phyloP scores from a whole-genome alignment of 2,329 filamentous ascomycete species.

The Sphaerulina musiva region DNA sequence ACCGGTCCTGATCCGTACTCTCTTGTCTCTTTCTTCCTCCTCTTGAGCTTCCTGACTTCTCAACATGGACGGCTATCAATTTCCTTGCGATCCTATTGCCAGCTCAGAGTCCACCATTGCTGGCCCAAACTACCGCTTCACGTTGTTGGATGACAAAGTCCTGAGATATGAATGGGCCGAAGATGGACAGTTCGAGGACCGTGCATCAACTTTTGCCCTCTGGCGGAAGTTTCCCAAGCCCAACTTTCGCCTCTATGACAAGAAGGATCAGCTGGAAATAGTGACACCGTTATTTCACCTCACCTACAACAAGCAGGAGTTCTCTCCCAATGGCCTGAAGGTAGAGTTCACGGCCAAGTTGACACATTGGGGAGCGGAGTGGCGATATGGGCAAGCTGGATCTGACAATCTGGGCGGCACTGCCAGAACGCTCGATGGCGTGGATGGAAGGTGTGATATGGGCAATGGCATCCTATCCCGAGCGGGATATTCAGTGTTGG shows the following conservation, averaged over 20 bases:
- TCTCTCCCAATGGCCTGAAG: slow-evolving; percentile 47
- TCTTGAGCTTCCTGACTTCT: neutral
- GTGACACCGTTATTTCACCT: slow-evolving; percentile 51
- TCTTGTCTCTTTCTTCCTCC: too few relatives aligned
- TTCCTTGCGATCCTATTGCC: neutral
- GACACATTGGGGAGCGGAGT: slow-evolving; percentile 36
- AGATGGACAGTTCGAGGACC: slow-evolving; percentile 56
- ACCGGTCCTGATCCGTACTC: too few relatives aligned
- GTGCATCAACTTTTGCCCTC: slow-evolving; percentile 56
- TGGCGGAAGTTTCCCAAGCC: slow-evolving; percentile 47
- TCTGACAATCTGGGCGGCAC: slow-evolving; percentile 44
- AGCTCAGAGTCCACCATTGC: neutral
- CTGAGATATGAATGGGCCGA: slow-evolving; percentile 57
- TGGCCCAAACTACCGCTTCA: slow-evolving; percentile 50
- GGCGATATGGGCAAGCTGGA: slow-evolving; percentile 48
- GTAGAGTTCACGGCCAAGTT: slow-evolving; percentile 40
- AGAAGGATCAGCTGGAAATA: slow-evolving; percentile 47
- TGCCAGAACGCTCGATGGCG: slow-evolving; percentile 50
- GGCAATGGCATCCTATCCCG: slow-evolving; percentile 48
- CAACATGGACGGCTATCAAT: neutral
- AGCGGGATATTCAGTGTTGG: slow-evolving; percentile 47
- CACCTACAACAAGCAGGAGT: slow-evolving; percentile 53
- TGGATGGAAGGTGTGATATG: slow-evolving; percentile 47
- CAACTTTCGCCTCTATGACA: slow-evolving; percentile 45
- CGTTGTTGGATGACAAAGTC: slow-evolving; percentile 50